Percentiles rank a stretch among this genome's conserved stretches.
Evolutionary conservation across 2,329 filamentous ascomycete genomes (phyloP).

Genomic region (Alternaria novae-zelandiae): DNA sequence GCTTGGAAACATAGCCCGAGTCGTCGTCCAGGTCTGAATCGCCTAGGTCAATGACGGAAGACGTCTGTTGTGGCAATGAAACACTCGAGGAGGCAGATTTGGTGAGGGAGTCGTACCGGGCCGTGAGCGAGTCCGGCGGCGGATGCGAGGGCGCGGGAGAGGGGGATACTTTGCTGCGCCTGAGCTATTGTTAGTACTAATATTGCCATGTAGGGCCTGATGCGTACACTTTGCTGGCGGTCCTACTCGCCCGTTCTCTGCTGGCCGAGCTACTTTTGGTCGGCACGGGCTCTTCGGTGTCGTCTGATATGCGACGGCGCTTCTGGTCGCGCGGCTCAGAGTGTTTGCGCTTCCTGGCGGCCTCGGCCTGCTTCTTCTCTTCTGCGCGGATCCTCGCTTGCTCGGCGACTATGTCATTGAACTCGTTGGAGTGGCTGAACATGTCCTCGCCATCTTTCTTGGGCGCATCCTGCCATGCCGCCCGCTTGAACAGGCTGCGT

Average conservation of each 20-base stretch:
- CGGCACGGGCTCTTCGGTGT: slow-evolving; percentile 16
- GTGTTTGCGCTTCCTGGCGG: slow-evolving; percentile 40
- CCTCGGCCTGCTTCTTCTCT: slow-evolving; percentile 30
- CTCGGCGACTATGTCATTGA: slow-evolving; percentile 48
- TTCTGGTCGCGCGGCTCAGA: slow-evolving; percentile 28
- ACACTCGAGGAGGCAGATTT: slow-evolving; percentile 19
- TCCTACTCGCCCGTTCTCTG: slow-evolving; percentile 8
- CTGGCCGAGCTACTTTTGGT: slow-evolving; percentile 15
- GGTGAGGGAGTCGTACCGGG: slow-evolving; percentile 39
- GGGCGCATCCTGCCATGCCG: slow-evolving; percentile 54
- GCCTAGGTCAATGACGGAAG: slow-evolving; percentile 34
- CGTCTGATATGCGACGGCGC: slow-evolving; percentile 30
- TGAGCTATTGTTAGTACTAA: slow-evolving; percentile 11
- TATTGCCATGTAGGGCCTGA: background rate
- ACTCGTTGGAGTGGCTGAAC: slow-evolving; percentile 53
- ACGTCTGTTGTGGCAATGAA: slow-evolving; percentile 9
- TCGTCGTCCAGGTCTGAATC: slow-evolving; percentile 31
- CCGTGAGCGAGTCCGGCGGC: slow-evolving; percentile 29
- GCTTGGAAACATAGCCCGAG: slow-evolving; percentile 11
- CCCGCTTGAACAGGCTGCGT: slow-evolving; percentile 63
- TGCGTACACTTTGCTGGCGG: slow-evolving; percentile 26
- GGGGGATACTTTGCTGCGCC: slow-evolving; percentile 34
- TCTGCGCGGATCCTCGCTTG: slow-evolving; percentile 43
- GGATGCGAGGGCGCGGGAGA: slow-evolving; percentile 24
- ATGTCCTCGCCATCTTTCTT: slow-evolving; percentile 47